Conservation (phyloP, 2,329 filamentous ascomycete species). For the Colletotrichum salicis region DNA sequence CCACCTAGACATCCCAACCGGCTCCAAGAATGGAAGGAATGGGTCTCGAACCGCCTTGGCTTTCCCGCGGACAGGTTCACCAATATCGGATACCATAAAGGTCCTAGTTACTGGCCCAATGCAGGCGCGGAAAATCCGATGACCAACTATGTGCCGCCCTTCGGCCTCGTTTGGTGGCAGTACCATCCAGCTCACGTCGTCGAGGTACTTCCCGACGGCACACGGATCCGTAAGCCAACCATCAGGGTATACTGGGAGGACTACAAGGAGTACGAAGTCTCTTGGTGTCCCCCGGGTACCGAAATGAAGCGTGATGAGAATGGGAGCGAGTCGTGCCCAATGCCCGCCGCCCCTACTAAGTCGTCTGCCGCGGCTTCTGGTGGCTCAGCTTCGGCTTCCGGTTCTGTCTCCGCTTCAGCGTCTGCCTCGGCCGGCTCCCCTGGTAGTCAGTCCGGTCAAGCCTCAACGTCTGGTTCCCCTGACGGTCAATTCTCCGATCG, state of each 20-base stretch:
- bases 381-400: not conserved
- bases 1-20: not conserved
- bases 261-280: not conserved
- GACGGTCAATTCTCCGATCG: no score
- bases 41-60: not conserved
- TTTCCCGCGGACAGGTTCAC: constrained; percentile 3
- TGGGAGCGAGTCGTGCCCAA: not conserved
- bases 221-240: not conserved
- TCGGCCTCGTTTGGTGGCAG: constrained; percentile 14
- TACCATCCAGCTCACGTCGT: constrained; percentile 17
- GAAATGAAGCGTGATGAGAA: not conserved
- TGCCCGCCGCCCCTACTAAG: not conserved
- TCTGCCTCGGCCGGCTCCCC: not conserved
- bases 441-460: not conserved
- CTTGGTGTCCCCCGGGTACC: not conserved
- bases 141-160: not conserved
- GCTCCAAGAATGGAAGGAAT: not conserved
- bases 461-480: not conserved
- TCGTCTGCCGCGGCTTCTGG: not conserved
- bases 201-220: not conserved
- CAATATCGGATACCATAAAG: not conserved
- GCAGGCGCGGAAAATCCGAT: not conserved
- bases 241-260: constrained; percentile 14
- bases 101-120: constrained; percentile 1
- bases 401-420: not conserved